Conservation (phyloP, 2,329 filamentous ascomycete genomes). For the Zasmidium angulare region DNA sequence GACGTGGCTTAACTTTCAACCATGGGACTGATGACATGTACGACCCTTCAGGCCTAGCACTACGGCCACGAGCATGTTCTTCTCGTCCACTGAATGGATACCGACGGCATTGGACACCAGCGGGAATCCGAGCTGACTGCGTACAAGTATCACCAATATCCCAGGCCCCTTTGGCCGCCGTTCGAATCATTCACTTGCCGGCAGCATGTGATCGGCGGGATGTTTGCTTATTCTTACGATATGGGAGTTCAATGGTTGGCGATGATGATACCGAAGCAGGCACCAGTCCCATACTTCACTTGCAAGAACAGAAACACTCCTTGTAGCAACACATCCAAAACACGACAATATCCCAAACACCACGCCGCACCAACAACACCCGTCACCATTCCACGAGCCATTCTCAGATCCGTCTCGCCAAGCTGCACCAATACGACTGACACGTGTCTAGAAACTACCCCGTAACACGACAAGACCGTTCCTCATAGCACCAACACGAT, state of each 20-base stretch:
- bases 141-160: background rate
- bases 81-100: background rate
- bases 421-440: background rate
- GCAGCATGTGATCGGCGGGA: background rate
- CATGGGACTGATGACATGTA: constrained; percentile 2
- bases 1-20: constrained; percentile 8
- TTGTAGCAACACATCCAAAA: background rate
- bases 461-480: background rate
- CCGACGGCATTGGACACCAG: background rate
- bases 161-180: background rate
- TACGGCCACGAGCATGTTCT: background rate
- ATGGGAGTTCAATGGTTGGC: too few species aligned
- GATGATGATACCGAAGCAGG: too few species aligned
- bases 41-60: background rate
- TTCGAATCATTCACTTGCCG: background rate
- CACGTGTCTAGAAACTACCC: background rate
- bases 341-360: background rate
- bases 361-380: too few species aligned
- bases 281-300: too few species aligned
- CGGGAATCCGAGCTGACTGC: background rate
- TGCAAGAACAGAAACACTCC: too few species aligned
- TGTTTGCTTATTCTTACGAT: background rate
- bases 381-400: too few species aligned
- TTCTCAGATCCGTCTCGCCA: too few species aligned
- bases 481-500: background rate